Percentiles rank a stretch among this genome's conserved stretches.
Conservation (phyloP, 1,284 basidiomycete species). For the Spongiforma sp. region DNA sequence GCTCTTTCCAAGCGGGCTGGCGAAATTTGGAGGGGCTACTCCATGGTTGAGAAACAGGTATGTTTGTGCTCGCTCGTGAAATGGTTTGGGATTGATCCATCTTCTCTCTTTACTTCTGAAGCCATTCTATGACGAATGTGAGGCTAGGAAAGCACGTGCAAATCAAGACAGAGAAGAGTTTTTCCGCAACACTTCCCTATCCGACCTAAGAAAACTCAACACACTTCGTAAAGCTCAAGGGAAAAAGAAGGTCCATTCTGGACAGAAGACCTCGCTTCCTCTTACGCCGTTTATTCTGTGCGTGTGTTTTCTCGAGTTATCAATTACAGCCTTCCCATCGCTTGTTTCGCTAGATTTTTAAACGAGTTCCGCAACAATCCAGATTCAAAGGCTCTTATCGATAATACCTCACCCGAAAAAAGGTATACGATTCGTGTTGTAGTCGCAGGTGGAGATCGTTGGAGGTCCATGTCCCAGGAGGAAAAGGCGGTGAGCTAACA, state of each 20-base stretch:
- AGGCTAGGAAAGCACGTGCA: slow-evolving; percentile 22
- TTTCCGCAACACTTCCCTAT: slow-evolving; percentile 18
- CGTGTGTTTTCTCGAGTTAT: slow-evolving; percentile 1
- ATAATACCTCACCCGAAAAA: slow-evolving; percentile 8
- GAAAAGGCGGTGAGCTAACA: slow-evolving; percentile 34
- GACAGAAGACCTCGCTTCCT: background rate
- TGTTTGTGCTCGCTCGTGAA: too few species aligned
- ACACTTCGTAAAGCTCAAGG: slow-evolving; percentile 29
- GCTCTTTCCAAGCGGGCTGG: slow-evolving; percentile 24
- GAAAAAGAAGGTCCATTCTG: slow-evolving; percentile 20
- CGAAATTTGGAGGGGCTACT: slow-evolving; percentile 26
- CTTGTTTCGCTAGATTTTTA: slow-evolving; percentile 22
- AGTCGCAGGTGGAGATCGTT: slow-evolving; percentile 27
- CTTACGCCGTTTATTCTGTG: slow-evolving; percentile 28
- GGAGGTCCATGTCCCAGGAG: slow-evolving; percentile 31
- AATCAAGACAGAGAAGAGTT: slow-evolving; percentile 28
- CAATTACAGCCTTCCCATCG: background rate
- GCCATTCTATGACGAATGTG: slow-evolving; percentile 35
- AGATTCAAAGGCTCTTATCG: slow-evolving; percentile 25
- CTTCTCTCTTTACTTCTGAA: background rate
- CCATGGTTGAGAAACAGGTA: slow-evolving; percentile 36
- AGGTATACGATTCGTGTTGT: slow-evolving; percentile 1
- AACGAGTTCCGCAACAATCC: slow-evolving; percentile 28
- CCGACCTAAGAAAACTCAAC: slow-evolving; percentile 30
- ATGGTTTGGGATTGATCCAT: background rate